Conservation (phyloP, 2,329 filamentous ascomycete species). For the Colletotrichum nymphaeae region DNA sequence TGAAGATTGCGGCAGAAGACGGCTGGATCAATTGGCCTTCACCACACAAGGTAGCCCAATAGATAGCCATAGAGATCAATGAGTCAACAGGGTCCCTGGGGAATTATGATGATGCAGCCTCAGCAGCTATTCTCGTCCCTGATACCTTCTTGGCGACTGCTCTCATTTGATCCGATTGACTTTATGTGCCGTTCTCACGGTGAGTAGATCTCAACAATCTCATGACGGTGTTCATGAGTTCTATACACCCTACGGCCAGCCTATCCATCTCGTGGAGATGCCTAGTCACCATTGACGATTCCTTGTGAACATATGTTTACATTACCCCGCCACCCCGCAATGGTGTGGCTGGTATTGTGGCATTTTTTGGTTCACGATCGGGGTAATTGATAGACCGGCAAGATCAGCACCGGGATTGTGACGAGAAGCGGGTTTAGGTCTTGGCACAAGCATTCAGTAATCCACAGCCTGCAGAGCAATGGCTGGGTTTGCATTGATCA, state of each 20-base stretch:
- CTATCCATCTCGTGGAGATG: neutral
- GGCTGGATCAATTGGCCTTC: too few species aligned
- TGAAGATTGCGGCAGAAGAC: too few species aligned
- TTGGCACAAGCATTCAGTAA: neutral
- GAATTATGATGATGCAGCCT: too few species aligned
- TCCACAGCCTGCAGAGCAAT: neutral
- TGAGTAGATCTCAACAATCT: neutral
- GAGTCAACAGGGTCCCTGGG: too few species aligned
- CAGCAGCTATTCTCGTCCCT: too few species aligned
- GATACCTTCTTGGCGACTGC: too few species aligned
- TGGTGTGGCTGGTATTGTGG: neutral
- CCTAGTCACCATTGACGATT: too few species aligned
- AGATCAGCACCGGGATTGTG: neutral
- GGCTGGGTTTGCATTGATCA: neutral
- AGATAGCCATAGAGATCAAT: too few species aligned
- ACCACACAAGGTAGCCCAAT: too few species aligned
- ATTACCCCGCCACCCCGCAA: neutral
- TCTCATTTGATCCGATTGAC: too few species aligned
- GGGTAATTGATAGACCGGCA: too few species aligned
- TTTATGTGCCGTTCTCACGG: neutral
- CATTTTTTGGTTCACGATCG: neutral
- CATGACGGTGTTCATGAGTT: neutral
- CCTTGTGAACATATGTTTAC: too few species aligned
- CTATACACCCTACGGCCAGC: neutral
- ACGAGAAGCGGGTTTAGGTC: neutral